A percentile compares a stretch with the other conserved stretches of the same genome.
Evolutionary conservation across 1,284 basidiomycete genomes (phyloP).

Genomic region (Trichosporon faecale): DNA sequence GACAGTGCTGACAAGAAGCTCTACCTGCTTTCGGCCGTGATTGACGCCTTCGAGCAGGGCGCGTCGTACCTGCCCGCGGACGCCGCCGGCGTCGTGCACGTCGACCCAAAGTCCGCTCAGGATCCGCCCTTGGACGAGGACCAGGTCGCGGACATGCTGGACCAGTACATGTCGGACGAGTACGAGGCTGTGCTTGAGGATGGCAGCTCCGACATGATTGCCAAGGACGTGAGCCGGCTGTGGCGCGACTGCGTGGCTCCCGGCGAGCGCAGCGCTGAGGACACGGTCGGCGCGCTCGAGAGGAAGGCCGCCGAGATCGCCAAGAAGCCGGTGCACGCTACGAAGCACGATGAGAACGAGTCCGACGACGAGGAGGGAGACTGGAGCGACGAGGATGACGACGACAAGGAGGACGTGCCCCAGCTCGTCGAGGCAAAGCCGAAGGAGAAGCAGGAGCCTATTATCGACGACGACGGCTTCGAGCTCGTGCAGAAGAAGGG

Average conservation of each 20-base stretch:
- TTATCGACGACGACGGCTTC: conserved; percentile 84
- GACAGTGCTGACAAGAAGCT: conserved; percentile 67
- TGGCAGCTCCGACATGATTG: conserved; percentile 67
- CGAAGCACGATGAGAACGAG: conserved; percentile 39
- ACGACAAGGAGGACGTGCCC: conserved; percentile 58
- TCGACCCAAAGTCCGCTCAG: conserved; percentile 34
- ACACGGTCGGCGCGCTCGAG: conserved; percentile 61
- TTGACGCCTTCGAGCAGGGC: conserved; percentile 73
- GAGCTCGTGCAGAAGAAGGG: conserved; percentile 67
- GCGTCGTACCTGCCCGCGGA: conserved; percentile 12
- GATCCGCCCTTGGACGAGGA: conserved; percentile 62
- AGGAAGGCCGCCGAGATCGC: conserved; percentile 59
- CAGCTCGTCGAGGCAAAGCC: conserved; percentile 55
- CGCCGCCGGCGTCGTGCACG: conserved; percentile 20
- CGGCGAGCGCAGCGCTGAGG: conserved; percentile 55
- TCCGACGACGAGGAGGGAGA: conserved; percentile 57
- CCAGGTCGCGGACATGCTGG: conserved; percentile 72
- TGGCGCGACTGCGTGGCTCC: conserved; percentile 58
- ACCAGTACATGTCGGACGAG: conserved; percentile 72
- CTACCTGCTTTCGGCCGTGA: conserved; percentile 74
- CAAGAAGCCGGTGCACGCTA: conserved; percentile 31
- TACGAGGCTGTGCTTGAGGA: conserved; percentile 79
- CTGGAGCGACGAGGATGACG: conserved; percentile 53
- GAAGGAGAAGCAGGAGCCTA: conserved; percentile 58
- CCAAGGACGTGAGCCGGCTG: conserved; percentile 64